Percentiles rank a stretch among this genome's conserved stretches.
Conservation (phyloP, 768 basidiomycete genomes). For the Chalciporus chontae region DNA sequence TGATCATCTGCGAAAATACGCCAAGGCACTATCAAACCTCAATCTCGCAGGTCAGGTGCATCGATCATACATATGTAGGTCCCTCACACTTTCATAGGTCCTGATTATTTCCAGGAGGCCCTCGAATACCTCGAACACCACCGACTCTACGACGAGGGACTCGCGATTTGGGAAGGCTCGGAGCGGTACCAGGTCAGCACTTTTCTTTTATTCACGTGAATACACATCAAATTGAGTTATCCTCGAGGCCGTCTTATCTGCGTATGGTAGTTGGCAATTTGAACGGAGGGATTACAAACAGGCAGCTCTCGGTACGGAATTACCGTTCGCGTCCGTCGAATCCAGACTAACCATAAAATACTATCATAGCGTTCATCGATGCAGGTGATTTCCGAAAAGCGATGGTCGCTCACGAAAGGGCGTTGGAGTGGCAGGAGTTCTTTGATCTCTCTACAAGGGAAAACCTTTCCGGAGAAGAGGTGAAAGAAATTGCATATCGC, state of each 20-base stretch:
- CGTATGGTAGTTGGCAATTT: constrained; percentile 87
- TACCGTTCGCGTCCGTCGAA: not conserved
- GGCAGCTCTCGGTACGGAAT: constrained; percentile 70
- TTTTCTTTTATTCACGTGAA: not conserved
- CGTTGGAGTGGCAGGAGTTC: constrained; percentile 86
- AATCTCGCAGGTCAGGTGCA: constrained; percentile 57
- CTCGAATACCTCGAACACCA: constrained; percentile 75
- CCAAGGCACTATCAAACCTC: constrained; percentile 73
- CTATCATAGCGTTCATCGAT: constrained; percentile 63
- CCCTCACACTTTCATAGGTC: constrained; percentile 41
- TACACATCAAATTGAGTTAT: constrained; percentile 5
- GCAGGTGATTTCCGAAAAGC: constrained; percentile 65
- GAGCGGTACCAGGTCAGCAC: constrained; percentile 56
- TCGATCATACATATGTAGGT: not conserved
- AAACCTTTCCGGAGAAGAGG: constrained; percentile 48
- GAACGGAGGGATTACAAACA: constrained; percentile 80
- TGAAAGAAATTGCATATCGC: constrained; percentile 66
- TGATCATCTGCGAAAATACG: constrained; percentile 78
- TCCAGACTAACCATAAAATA: constrained; percentile 5
- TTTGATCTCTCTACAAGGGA: constrained; percentile 72
- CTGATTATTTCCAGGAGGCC: constrained; percentile 74
- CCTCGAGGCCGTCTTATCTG: constrained; percentile 58
- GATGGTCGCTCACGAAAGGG: constrained; percentile 84
- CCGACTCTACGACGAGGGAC: constrained; percentile 67
- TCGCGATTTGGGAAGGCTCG: constrained; percentile 69